Evolutionary conservation across 2,329 filamentous ascomycete species (phyloP).

Genomic region (Tricladium varicosporioides): DNA sequence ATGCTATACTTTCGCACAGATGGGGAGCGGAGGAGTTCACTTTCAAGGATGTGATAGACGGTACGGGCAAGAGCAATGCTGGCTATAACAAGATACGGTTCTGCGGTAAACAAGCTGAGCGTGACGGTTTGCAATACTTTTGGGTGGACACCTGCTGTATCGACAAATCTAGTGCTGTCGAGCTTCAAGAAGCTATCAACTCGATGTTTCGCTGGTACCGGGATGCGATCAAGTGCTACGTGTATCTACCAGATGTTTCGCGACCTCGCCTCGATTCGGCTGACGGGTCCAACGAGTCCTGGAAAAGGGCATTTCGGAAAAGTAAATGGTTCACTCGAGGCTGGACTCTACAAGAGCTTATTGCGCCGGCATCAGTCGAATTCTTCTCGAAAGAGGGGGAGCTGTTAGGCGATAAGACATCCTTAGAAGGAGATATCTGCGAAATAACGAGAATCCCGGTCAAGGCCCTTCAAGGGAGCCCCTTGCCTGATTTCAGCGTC

Average conservation of each 20-base stretch:
- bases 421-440: constrained; percentile 8
- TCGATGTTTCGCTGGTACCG: constrained; percentile 4
- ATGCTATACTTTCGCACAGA: neutral
- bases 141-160: too few species aligned
- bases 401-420: constrained; percentile 14
- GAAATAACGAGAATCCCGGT: constrained; percentile 13
- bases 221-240: neutral
- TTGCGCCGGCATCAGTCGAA: constrained; percentile 9
- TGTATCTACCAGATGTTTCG: constrained; percentile 2
- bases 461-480: constrained; percentile 6
- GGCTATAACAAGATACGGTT: neutral
- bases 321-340: neutral
- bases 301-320: neutral
- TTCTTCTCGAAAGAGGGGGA: constrained; percentile 9
- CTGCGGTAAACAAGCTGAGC: too few species aligned
- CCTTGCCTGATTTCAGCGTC: constrained; percentile 7
- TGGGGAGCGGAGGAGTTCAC: neutral
- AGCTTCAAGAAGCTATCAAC: too few species aligned
- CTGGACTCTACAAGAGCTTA: constrained; percentile 7
- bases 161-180: too few species aligned
- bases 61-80: neutral
- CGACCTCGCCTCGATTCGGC: neutral
- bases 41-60: neutral
- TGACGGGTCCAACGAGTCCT: neutral
- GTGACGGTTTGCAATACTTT: too few species aligned